Evolutionary conservation across 371 early-diverging fungal species (phyloP), one percentile per base, ranked within the genome.

Genomic region (Thermomucor indicae-seudaticae): DNA sequence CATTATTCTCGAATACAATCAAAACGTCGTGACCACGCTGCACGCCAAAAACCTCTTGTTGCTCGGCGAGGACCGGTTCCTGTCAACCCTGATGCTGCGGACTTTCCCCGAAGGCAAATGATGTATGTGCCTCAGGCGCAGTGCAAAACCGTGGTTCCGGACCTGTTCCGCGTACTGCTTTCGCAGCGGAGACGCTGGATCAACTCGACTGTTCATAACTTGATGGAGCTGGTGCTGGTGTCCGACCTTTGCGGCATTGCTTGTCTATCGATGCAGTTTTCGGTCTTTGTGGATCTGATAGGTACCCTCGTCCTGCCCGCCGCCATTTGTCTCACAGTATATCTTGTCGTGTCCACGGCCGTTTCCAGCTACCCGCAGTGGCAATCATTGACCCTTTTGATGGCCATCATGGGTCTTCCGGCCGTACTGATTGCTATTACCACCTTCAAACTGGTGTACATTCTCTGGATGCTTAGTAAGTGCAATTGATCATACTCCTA

Each of bases 41-140:
- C 99, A 98, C 57, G 85, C 93, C 58, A 96, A 98, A 75, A 97
- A 97, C 64, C 67, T 97, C 35, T 65, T 96, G n/a, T 70, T 95
- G 30, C 79, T 98, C 1, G 98, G 98, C 43, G 98, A 98, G 68
- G 98, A 94, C 70, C 85, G 94, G 8, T 98, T 89, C 75, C 62
- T 98, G 55, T 92, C 96, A 0, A 97, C 97, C 0, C 67, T 98
- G 6, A 93, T 98, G 86, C 70, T 96, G 32, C 83, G 93, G 35
- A 90, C 89, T 3, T 97, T 95, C 63, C 96, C 96, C 88, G 82
- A 50, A 86, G 90, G 47, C 90, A 91, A 60, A 84, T 91, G 80
- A 85, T 96, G 52, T 98, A 95, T 80, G 87, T 96, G 8, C 96
- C 97, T 14, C 75, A 83, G 28, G 97, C 99, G 0, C 69, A 80